Conservation (phyloP, 352 stramenopile species). For the Phytophthora melonis region DNA sequence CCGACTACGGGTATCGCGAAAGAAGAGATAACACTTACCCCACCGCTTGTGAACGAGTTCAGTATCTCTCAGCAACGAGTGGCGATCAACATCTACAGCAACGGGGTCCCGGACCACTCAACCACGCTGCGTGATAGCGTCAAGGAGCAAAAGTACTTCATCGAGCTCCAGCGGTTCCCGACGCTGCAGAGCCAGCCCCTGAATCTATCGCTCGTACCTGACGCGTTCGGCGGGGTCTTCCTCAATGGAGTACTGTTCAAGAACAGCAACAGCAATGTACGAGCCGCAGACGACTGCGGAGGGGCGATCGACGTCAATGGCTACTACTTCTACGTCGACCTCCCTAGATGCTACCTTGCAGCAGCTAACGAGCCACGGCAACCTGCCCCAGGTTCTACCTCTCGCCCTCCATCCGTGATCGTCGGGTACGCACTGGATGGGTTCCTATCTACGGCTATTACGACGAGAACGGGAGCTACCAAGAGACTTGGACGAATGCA, state of each 20-base stretch:
- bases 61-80: conserved; percentile 50
- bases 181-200: conserved; percentile 41
- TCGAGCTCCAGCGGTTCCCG: conserved; percentile 68
- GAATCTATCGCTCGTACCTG: conserved; percentile 11
- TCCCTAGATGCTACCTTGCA: conserved; percentile 56
- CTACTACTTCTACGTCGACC: conserved; percentile 60
- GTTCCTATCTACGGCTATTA: conserved; percentile 61
- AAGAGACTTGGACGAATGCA: conserved; percentile 63
- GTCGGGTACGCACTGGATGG: conserved; percentile 76
- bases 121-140: conserved; percentile 23
- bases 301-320: conserved; percentile 51
- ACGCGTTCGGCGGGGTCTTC: conserved; percentile 59
- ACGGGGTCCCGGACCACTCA: conserved; percentile 62
- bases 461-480: conserved; percentile 56
- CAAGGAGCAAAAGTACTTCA: conserved; percentile 61
- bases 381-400: not conserved
- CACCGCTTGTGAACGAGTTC: conserved; percentile 47
- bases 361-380: conserved; percentile 16
- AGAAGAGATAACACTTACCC: conserved; percentile 1
- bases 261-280: conserved; percentile 16
- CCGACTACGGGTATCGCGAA: conserved; percentile 36
- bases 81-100: conserved; percentile 66
- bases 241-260: conserved; percentile 74
- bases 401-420: conserved; percentile 35
- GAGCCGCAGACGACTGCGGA: conserved; percentile 53